phyloP scores from a whole-genome alignment of 805 yeast genomes.

The Pichia scutulata region DNA sequence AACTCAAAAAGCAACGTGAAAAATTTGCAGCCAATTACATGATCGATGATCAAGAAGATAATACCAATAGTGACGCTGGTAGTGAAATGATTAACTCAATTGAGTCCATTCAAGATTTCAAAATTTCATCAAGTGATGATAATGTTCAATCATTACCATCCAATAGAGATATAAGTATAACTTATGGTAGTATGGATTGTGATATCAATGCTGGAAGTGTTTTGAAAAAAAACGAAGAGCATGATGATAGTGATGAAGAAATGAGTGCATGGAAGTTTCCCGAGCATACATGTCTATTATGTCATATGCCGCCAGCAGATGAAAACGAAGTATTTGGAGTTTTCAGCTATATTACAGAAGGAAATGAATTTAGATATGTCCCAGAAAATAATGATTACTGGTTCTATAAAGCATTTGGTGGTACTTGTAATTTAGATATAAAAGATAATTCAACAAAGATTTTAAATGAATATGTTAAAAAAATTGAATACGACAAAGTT shows the following conservation, averaged over 20 bases:
- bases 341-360: constrained; percentile 51
- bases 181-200: not conserved
- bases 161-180: not conserved
- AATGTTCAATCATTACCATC: not conserved
- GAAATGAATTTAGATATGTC: constrained; percentile 53
- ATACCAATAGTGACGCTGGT: not conserved
- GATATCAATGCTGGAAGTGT: constrained; percentile 29
- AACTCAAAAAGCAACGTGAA: constrained; percentile 71
- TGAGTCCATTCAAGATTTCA: constrained; percentile 16
- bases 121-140: constrained; percentile 1
- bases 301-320: constrained; percentile 61
- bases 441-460: not conserved
- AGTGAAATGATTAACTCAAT: constrained; percentile 23
- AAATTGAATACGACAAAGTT: constrained; percentile 32
- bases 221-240: constrained; percentile 32
- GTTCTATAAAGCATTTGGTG: constrained; percentile 57
- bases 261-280: constrained; percentile 56
- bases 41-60: constrained; percentile 28
- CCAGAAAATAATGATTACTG: constrained; percentile 56
- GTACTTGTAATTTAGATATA: constrained; percentile 34
- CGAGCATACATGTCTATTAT: constrained; percentile 66
- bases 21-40: constrained; percentile 54
- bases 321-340: constrained; percentile 67
- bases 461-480: constrained; percentile 26
- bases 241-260: constrained; percentile 9